Percentiles rank a stretch among this genome's conserved stretches.
These are phyloP conservation scores for Didymella keratinophila DNA, from an alignment of 2,329 filamentous ascomycete genomes.

Conservation along the genomic window DNA sequence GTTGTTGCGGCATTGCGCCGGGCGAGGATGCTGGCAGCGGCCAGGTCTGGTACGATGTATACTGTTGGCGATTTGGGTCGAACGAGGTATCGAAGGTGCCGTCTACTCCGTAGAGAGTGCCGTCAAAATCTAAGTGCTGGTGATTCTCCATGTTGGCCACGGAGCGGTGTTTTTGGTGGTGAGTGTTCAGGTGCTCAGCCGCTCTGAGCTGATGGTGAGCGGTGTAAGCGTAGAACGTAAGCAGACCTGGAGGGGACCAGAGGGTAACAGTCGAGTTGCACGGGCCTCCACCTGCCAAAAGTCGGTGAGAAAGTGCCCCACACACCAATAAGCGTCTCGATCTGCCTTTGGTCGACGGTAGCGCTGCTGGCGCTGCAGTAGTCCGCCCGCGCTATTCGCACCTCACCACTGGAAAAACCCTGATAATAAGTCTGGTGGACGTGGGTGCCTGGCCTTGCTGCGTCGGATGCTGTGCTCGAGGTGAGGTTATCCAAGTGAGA, in stretches of 20 bases:
- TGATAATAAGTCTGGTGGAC: conserved; percentile 23
- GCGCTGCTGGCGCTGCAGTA: conserved; percentile 41
- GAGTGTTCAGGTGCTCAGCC: conserved; percentile 41
- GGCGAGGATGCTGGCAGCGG: conserved; percentile 50
- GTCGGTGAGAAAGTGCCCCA: conserved; percentile 23
- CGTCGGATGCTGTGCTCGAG: conserved; percentile 16
- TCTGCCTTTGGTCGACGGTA: conserved; percentile 28
- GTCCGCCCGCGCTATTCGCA: conserved; percentile 29
- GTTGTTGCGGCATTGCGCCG: conserved; percentile 43
- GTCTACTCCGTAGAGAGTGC: conserved; percentile 47
- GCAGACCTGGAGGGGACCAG: conserved; percentile 24
- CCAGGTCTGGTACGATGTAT: conserved; percentile 48
- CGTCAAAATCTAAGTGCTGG: conserved; percentile 50
- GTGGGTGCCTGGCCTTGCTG: conserved; percentile 25
- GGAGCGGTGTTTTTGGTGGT: conserved; percentile 33
- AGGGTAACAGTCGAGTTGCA: conserved; percentile 23
- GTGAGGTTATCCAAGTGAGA: conserved; percentile 13
- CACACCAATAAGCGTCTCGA: conserved; percentile 22
- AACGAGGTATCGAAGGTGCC: conserved; percentile 50
- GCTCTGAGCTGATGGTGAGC: conserved; percentile 46
- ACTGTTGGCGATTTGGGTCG: conserved; percentile 47
- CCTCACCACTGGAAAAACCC: conserved; percentile 26
- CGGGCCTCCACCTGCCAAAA: conserved; percentile 23
- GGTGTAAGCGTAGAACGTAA: conserved; percentile 30
- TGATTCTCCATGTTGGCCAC: conserved; percentile 53